Conservation (phyloP, 441 rosid species). For the Pelargonium australe region DNA sequence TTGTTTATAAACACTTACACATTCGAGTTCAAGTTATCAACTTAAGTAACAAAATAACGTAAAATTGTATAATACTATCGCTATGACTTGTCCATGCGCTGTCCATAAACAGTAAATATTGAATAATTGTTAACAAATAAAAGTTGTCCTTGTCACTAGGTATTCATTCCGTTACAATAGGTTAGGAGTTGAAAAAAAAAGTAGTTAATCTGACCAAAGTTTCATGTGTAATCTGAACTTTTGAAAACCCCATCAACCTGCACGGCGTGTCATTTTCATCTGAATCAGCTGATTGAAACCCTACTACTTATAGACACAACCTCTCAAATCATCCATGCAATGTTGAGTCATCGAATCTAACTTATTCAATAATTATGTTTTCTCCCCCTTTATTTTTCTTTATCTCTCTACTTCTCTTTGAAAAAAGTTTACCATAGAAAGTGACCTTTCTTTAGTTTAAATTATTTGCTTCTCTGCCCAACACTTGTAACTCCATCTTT, state of each 20-base stretch:
- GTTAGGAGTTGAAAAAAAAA: neutral
- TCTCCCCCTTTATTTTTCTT: conserved; percentile 18
- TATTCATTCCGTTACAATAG: neutral
- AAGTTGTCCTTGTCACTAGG: neutral
- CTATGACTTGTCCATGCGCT: too few relatives aligned
- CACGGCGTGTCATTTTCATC: conserved; percentile 23
- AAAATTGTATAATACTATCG: too few relatives aligned
- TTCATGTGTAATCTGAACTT: neutral
- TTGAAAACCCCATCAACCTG: neutral
- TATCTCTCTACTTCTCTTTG: conserved; percentile 13
- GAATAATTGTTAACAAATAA: too few relatives aligned
- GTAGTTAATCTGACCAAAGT: neutral
- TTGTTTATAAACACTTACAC: too few relatives aligned
- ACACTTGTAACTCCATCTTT: neutral
- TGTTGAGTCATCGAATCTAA: conserved; percentile 31
- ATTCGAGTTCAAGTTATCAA: too few relatives aligned
- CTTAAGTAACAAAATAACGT: too few relatives aligned
- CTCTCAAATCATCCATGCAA: conserved; percentile 19
- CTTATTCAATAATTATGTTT: conserved; percentile 12
- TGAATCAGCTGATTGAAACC: conserved; percentile 31
- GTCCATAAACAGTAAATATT: too few relatives aligned
- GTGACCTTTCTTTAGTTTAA: conserved; percentile 14
- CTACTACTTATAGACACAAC: conserved; percentile 9
- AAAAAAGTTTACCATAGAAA: conserved; percentile 11
- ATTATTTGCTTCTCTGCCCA: neutral